Base-by-base conservation (phyloP, 495 filamentous ascomycete genomes). In the Xylaria grammica region DNA sequence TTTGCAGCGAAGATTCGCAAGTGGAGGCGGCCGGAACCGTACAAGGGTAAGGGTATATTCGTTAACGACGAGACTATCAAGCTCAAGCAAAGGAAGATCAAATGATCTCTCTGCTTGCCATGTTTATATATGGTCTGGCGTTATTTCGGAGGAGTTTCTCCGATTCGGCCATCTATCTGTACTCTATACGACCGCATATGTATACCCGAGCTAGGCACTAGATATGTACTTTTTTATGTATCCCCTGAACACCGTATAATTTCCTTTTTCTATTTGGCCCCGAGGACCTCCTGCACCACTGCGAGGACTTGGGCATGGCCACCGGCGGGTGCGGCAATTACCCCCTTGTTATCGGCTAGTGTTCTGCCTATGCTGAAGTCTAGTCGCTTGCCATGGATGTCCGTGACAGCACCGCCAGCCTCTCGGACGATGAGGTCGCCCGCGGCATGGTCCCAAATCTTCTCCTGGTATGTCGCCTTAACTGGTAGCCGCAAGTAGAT, bases 381-480 rank as follows among this genome's bases (percentile, higher is more conserved):
- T 66, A 99, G 80, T 42, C 85, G 79, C 69, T 88, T 87, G 48
- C 94, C 94, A 65, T 87, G 84, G 58, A 88, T 89, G 77, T 97
- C 95, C 19, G 90, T 96, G 36, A 99, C 95, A 70, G 90, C 81
- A 26, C 94, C 96, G 52, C 96, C 95, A 4, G 96, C 93, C 77
- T 99, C 95, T 51, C 93, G 85, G 11, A 97, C 93, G 68, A 99
- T 94, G 55, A 99, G 76, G 65, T 96, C 93, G 36, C 95, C 95
- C n/a, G 92, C 94, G 32, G 94, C 96, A 78, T 99, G 95, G 74
- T 99, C 95, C 95, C 95, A 99, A 67, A 99, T 98, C 84, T 99
- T 99, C 84, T 99, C 95, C 79, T 96, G 87, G 77, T 98, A 99
- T 26, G 88, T 87, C 72, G 88, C 89, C 69, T 84, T 89, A 13